Evolutionary conservation across 805 yeast species (phyloP), one percentile per base, ranked within the genome.

Genomic region (Wickerhamomyces pijperi): DNA sequence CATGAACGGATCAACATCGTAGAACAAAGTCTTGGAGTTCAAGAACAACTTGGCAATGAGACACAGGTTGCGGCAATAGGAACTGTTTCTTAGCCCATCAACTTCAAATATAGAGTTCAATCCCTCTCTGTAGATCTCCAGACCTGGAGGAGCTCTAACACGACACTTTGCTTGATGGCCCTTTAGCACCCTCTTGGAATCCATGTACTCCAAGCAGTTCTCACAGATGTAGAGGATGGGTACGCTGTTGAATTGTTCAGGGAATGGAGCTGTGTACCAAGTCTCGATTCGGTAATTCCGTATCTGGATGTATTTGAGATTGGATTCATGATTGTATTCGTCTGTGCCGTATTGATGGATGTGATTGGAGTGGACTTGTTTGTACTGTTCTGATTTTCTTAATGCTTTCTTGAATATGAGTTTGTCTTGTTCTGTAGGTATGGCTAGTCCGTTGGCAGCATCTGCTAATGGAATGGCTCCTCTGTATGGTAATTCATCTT

Each of bases 261-360:
- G 97, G 54, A 84, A 92, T 2, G 97, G 97, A 0, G 96, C 78
- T 3, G 83, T 74, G 58, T 83, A 88, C 95, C 97, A 86, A 0
- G 96, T 84, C 43, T 81, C 82, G 20, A 92, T 83, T 54, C 82
- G 87, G 56, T 61, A 74, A 34, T 71, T 70, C 28, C 86, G 74
- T 46, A 88, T 76, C 49, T 78, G 86, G 19, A 88, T 78, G 40
- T 72, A 73, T 36, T 71, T 52, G 38, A 50, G 51, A 45, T 42
- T 55, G 14, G 53, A 44, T 15, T 43, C 36, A 37, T 47, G 47
- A 3, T 37, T 25, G 16, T 36, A 34, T 16, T 36, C 35, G 16
- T 25, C 14, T 25, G n/a, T 11, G 11, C 25, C 7, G 33, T 16
- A 31, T 7, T 21, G 23, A 9, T 21, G 23, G 23, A 21, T 21